A percentile compares a stretch with the other conserved stretches of the same genome.
Evolutionary conservation across 371 early-diverging fungal species (phyloP).

Genomic region (Saksenaea vasiformis): DNA sequence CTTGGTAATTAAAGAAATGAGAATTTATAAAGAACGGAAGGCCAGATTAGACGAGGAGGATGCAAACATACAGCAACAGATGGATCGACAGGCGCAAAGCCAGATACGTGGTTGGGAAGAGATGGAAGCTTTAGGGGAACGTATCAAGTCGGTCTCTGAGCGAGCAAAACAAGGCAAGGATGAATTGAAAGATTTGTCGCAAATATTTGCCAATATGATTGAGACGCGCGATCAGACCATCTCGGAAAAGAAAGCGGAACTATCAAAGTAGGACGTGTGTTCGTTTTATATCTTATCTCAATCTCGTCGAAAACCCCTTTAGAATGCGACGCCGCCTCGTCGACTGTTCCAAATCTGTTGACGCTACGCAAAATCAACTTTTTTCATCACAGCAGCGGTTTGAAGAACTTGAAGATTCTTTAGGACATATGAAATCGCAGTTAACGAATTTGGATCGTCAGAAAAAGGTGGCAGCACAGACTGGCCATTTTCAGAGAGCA

Average conservation of each 20-base stretch:
- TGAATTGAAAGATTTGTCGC: not conserved
- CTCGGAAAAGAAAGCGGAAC: constrained; percentile 7
- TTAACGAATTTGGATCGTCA: constrained; percentile 10
- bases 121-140: constrained; percentile 8
- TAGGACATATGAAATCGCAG: constrained; percentile 6
- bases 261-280: constrained; percentile 5
- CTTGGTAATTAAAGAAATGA: not conserved
- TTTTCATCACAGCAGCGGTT: constrained; percentile 9
- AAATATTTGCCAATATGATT: not conserved
- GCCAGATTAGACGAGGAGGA: constrained; percentile 3
- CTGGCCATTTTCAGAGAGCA: constrained; percentile 15
- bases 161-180: constrained; percentile 7
- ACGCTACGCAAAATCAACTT: constrained; percentile 4
- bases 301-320: not conserved
- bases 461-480: constrained; percentile 16
- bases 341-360: not conserved
- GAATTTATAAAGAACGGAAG: constrained; percentile 3
- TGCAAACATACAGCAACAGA: constrained; percentile 9
- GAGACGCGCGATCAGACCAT: constrained; percentile 9
- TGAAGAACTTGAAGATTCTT: constrained; percentile 12
- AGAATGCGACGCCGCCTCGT: not conserved
- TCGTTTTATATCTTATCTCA: not conserved
- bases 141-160: not conserved
- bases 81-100: constrained; percentile 6
- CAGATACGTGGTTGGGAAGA: constrained; percentile 7